Base-by-base conservation (phyloP, 805 yeast species). In the Kazachstania psychrophila region DNA sequence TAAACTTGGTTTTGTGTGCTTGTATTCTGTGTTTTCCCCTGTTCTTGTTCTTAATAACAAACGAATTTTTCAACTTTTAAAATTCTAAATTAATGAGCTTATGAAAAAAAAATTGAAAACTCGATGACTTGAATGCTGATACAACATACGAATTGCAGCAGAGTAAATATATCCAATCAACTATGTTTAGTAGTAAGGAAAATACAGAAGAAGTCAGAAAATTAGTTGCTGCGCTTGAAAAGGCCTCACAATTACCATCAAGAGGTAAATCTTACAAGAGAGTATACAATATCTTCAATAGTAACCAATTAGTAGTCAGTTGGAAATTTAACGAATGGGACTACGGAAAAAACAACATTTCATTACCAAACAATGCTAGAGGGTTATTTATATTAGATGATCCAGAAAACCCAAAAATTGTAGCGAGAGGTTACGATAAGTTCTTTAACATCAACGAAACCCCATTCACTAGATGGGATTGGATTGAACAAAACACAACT, bases 321-420 rank as follows among this genome's bases (percentile, higher is more conserved):
- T 89, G 97, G 97, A 83, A 78, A 57, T 87, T 86, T 61, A 75
- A 78, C 40, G 98, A 89, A 47, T 88, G 86, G 83, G 96, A 84
- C 49, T 89, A 84, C 52, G 75, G 75, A 13, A 72, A 68, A 37
- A 62, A 65, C 8, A 69, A 69, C 33, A 62, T 74, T 5, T 41
- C 39, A 1, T 62, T 89, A 7, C 95, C 96, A 0, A 67, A 75
- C 5, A 62, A 75, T 35, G 94, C 96, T 0, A 69, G 98, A 38
- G 98, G 98, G 0, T 56, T 89, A 12, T 89, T 89, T 57, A 81
- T 62, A 5, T 56, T 60, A 10, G 62, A 64, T 6, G 62, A 60
- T 12, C 45, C 47, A 1, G 45, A 48, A 1, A 44, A 53, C 41
- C 60, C 61, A 6, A 47, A 43, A 22, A 80, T 92, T 16, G 76